These are phyloP conservation scores for Metschnikowia noctiluminum DNA, from an alignment of 805 yeast genomes.

Conservation along the genomic window DNA sequence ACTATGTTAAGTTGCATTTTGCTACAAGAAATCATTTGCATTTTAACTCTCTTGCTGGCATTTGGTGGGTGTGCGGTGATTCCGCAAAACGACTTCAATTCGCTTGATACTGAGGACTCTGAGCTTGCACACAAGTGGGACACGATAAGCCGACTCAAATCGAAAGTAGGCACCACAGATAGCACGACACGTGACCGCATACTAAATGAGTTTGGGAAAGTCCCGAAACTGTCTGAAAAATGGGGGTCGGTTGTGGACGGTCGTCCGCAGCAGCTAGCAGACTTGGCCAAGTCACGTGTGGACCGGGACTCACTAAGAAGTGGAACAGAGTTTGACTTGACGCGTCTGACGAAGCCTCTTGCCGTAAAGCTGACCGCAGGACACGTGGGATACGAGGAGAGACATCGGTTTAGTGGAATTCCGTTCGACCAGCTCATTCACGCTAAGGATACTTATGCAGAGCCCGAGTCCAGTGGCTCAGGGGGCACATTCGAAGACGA, in stretches of 20 bases:
- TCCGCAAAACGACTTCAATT: not conserved
- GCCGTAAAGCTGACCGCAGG: constrained; percentile 8
- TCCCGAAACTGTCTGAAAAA: not conserved
- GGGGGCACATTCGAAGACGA: not conserved
- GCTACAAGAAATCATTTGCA: constrained; percentile 6
- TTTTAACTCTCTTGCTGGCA: constrained; percentile 3
- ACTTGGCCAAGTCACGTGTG: not conserved
- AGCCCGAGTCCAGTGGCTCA: not conserved
- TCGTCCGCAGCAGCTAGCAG: not conserved
- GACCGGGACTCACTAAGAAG: not conserved
- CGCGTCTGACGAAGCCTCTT: constrained; percentile 8
- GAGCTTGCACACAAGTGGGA: constrained; percentile 8
- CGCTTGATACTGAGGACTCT: not conserved
- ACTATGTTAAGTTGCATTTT: constrained; percentile 3
- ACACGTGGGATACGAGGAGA: constrained; percentile 9
- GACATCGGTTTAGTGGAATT: constrained; percentile 8
- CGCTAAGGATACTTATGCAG: not conserved
- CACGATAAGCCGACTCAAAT: constrained; percentile 3
- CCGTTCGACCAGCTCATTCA: constrained; percentile 7
- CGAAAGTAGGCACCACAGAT: constrained; percentile 3
- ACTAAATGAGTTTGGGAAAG: not conserved
- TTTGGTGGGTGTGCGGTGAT: constrained; percentile 3
- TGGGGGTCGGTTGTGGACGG: not conserved
- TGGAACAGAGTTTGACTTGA: constrained; percentile 2
- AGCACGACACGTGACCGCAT: constrained; percentile 3